Conservation (phyloP, 208 protist species). For the Zelonia costaricensis region DNA sequence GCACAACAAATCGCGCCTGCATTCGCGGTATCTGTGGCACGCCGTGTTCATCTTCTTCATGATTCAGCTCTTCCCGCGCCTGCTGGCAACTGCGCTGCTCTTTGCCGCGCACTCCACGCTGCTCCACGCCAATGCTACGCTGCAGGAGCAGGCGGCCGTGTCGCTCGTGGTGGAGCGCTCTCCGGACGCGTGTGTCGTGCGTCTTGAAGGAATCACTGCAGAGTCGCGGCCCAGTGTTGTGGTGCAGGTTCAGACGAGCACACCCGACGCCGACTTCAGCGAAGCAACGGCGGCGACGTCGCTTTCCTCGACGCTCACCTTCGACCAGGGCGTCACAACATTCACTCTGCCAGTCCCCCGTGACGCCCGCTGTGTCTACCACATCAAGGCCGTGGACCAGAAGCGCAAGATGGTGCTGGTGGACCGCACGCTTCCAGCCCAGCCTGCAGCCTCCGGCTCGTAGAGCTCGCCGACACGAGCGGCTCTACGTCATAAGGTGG, state of each 20-base stretch:
- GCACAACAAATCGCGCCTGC: conserved; percentile 61
- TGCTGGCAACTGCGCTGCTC: conserved; percentile 70
- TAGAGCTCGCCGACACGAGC: no score
- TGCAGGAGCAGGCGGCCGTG: conserved; percentile 50
- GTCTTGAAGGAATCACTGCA: conserved; percentile 47
- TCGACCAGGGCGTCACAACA: conserved; percentile 50
- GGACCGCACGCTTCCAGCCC: conserved; percentile 36
- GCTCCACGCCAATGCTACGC: conserved; percentile 45
- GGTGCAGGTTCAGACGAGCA: conserved; percentile 41
- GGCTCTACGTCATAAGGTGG: no score
- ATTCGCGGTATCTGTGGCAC: conserved; percentile 48
- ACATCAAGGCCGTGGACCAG: conserved; percentile 61
- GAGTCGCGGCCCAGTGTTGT: conserved; percentile 34
- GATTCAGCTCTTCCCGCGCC: conserved; percentile 71
- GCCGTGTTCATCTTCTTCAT: conserved; percentile 68
- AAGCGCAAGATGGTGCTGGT: conserved; percentile 45
- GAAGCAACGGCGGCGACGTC: background rate
- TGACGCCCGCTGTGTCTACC: conserved; percentile 24
- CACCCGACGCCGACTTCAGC: background rate
- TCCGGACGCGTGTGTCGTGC: conserved; percentile 24
- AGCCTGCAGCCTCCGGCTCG: no score
- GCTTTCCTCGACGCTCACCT: conserved; percentile 52
- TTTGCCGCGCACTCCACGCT: conserved; percentile 66
- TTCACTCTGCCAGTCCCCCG: conserved; percentile 46
- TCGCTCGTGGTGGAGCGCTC: conserved; percentile 43